These are phyloP conservation scores for Jimgerdemannia flammicorona DNA, from an alignment of 192 early-diverging fungal genomes.

Conservation along the genomic window DNA sequence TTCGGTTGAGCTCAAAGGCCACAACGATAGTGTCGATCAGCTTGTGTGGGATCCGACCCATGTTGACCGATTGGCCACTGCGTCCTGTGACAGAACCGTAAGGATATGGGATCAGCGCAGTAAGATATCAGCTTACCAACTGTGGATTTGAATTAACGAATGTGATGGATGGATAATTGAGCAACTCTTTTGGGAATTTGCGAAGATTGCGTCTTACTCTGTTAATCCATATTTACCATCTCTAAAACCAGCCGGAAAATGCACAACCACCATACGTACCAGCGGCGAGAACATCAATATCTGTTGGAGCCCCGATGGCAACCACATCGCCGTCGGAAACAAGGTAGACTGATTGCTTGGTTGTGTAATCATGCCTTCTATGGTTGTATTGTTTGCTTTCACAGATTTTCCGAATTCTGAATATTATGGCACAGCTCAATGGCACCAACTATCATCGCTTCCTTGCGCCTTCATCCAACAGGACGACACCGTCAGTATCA, in stretches of 20 bases:
- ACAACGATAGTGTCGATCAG: slow-evolving; percentile 77
- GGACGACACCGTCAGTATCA: slow-evolving; percentile 75
- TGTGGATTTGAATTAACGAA: background rate
- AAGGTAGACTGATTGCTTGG: slow-evolving; percentile 46
- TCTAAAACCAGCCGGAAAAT: slow-evolving; percentile 41
- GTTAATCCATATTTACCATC: background rate
- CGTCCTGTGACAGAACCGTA: slow-evolving; percentile 73
- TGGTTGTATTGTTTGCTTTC: too few relatives aligned
- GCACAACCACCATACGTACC: slow-evolving; percentile 57
- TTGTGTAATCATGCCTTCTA: too few relatives aligned
- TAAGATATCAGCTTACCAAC: slow-evolving; percentile 20
- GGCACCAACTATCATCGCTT: background rate
- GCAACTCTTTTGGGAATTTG: slow-evolving; percentile 7
- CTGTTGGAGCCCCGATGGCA: slow-evolving; percentile 77
- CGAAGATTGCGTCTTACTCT: background rate
- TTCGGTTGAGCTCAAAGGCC: slow-evolving; percentile 65
- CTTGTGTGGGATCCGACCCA: slow-evolving; percentile 76
- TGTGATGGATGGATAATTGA: background rate
- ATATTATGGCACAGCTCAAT: too few relatives aligned
- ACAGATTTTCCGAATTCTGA: too few relatives aligned
- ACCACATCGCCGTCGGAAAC: slow-evolving; percentile 75
- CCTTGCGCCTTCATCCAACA: slow-evolving; percentile 6
- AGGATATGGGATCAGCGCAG: slow-evolving; percentile 79
- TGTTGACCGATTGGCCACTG: slow-evolving; percentile 66
- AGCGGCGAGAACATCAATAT: slow-evolving; percentile 84